Evolutionary conservation across 2,329 filamentous ascomycete genomes (phyloP).

Genomic region (Microcyclospora tardicrescens): DNA sequence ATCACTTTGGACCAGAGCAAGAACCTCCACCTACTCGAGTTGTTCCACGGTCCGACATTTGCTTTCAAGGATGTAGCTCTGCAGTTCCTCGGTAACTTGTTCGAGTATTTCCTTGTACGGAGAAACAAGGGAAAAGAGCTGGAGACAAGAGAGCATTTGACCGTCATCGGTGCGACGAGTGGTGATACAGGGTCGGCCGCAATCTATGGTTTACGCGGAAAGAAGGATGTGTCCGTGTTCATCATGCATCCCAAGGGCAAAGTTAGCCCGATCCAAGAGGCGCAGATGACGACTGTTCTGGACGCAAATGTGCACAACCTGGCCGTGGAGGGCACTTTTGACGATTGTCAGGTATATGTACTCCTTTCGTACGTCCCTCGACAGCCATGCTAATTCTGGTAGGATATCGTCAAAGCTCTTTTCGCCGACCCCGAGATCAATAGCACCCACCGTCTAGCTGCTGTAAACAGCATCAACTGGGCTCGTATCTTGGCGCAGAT

Average conservation of each 20-base stretch:
- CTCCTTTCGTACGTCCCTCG: not conserved
- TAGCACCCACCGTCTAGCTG: slow-evolving; percentile 67
- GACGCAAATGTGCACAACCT: slow-evolving; percentile 90
- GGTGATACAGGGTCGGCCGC: slow-evolving; percentile 88
- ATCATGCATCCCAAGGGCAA: slow-evolving; percentile 88
- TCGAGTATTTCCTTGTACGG: slow-evolving; percentile 71
- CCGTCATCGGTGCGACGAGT: slow-evolving; percentile 74
- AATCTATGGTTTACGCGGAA: slow-evolving; percentile 86
- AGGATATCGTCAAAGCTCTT: slow-evolving; percentile 86
- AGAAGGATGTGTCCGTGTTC: slow-evolving; percentile 94
- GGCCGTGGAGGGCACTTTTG: slow-evolving; percentile 79
- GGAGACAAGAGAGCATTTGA: slow-evolving; percentile 61
- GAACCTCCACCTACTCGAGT: slow-evolving; percentile 75
- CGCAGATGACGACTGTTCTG: slow-evolving; percentile 90
- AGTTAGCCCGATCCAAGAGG: slow-evolving; percentile 83
- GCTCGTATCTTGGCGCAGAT: slow-evolving; percentile 92
- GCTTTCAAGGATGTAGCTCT: slow-evolving; percentile 92
- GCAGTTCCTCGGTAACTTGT: slow-evolving; percentile 92
- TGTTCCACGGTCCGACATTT: slow-evolving; percentile 93
- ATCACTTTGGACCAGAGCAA: slow-evolving; percentile 57
- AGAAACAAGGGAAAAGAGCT: slow-evolving; percentile 54
- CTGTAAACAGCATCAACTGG: slow-evolving; percentile 96
- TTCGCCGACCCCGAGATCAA: slow-evolving; percentile 82
- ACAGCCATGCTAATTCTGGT: slow-evolving; percentile 3
- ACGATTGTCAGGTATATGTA: slow-evolving; percentile 70